Conservation (phyloP, 2,329 filamentous ascomycete species). For the Penicillium palitans region DNA sequence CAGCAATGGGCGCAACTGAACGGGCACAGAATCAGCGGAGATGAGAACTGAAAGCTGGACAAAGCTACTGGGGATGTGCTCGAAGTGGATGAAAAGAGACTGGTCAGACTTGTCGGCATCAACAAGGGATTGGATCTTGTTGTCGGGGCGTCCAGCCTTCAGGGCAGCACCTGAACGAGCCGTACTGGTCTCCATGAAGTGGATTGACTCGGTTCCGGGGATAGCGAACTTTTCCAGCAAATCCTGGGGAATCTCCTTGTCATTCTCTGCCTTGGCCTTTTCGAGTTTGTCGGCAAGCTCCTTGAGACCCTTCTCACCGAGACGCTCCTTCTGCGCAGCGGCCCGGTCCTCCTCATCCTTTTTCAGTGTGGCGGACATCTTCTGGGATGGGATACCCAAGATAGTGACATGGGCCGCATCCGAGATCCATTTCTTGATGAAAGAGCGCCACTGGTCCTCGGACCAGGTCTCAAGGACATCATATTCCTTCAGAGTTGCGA, state of each 20-base stretch:
- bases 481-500: constrained; percentile 56
- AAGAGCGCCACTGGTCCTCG: constrained; percentile 79
- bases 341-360: constrained; percentile 76
- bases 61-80: constrained; percentile 91
- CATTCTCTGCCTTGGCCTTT: constrained; percentile 82
- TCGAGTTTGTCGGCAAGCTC: constrained; percentile 74
- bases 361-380: constrained; percentile 78
- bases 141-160: constrained; percentile 65
- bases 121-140: constrained; percentile 71
- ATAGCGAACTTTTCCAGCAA: constrained; percentile 81
- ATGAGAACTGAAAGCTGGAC: constrained; percentile 80
- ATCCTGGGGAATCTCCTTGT: constrained; percentile 77
- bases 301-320: constrained; percentile 80
- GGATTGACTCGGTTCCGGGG: constrained; percentile 84
- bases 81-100: constrained; percentile 95
- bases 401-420: constrained; percentile 86
- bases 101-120: constrained; percentile 64
- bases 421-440: constrained; percentile 78
- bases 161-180: constrained; percentile 79
- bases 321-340: constrained; percentile 71
- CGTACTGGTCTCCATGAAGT: constrained; percentile 86
- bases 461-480: constrained; percentile 76
- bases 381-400: constrained; percentile 79
- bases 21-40: constrained; percentile 73
- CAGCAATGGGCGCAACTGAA: constrained; percentile 81